These are phyloP conservation scores for Lactarius deliciosus DNA, from an alignment of 768 basidiomycete genomes.

Conservation along the genomic window DNA sequence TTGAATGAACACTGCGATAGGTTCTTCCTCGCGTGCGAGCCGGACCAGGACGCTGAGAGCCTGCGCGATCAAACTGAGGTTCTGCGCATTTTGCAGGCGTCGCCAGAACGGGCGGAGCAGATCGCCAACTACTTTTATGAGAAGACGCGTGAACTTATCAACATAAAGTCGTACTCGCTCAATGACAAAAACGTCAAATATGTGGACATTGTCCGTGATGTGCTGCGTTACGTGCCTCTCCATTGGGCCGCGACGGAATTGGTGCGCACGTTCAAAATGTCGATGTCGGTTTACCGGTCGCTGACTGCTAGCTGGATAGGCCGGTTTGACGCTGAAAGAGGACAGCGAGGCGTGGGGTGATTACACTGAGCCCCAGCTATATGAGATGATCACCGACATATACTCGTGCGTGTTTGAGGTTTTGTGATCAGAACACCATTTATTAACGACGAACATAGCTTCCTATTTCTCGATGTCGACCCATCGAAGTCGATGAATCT, in stretches of 20 bases:
- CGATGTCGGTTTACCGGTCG: background rate
- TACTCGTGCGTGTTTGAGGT: constrained; percentile 52
- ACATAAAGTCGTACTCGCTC: constrained; percentile 50
- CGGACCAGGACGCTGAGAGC: constrained; percentile 39
- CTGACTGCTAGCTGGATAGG: constrained; percentile 41
- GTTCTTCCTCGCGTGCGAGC: constrained; percentile 55
- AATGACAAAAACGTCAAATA: constrained; percentile 52
- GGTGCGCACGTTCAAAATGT: constrained; percentile 42
- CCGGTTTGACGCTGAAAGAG: constrained; percentile 69
- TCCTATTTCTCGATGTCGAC: constrained; percentile 73
- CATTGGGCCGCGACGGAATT: constrained; percentile 70
- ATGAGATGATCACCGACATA: constrained; percentile 62
- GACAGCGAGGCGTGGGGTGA: constrained; percentile 50
- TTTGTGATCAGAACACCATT: background rate
- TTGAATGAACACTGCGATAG: constrained; percentile 37
- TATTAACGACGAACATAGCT: constrained; percentile 43
- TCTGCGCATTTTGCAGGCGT: constrained; percentile 45
- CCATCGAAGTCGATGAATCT: constrained; percentile 56
- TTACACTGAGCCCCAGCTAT: constrained; percentile 63
- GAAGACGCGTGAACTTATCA: constrained; percentile 60
- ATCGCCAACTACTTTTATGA: constrained; percentile 64
- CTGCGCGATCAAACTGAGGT: constrained; percentile 51
- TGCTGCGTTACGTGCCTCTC: constrained; percentile 63
- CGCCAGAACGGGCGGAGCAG: constrained; percentile 48
- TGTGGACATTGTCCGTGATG: constrained; percentile 69